Percentiles rank a stretch among this genome's conserved stretches.
Evolutionary conservation across 495 filamentous ascomycete species (phyloP).

Genomic region (Podospora bellae-mahoneyi): DNA sequence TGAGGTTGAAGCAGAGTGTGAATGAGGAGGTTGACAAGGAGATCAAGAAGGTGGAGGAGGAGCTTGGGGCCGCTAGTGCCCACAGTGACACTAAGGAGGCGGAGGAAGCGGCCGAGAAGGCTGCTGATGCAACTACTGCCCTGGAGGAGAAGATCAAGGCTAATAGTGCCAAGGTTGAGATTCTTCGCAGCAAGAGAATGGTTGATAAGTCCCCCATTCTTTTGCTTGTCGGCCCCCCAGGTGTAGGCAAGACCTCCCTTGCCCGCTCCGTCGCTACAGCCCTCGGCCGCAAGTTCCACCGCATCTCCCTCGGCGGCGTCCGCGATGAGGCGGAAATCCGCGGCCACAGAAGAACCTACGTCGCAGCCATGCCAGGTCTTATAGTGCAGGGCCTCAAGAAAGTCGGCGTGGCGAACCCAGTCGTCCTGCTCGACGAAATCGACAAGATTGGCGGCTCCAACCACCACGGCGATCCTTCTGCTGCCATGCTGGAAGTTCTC

Average conservation of each 20-base stretch:
- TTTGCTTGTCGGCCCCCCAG: conserved; percentile 89
- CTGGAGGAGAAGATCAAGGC: conserved; percentile 45
- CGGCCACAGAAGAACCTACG: conserved; percentile 93
- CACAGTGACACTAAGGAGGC: conserved; percentile 22
- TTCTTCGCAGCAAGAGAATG: conserved; percentile 69
- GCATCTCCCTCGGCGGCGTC: conserved; percentile 95
- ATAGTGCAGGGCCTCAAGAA: conserved; percentile 95
- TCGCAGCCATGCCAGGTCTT: conserved; percentile 96
- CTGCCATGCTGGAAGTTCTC: conserved; percentile 98
- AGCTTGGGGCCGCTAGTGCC: conserved; percentile 41
- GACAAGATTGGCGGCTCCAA: conserved; percentile 94
- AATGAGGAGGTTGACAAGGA: conserved; percentile 76
- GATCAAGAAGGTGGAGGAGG: conserved; percentile 63
- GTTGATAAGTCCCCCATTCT: conserved; percentile 95
- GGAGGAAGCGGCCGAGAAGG: conserved; percentile 9
- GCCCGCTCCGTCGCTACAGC: conserved; percentile 92
- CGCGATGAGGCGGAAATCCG: conserved; percentile 96
- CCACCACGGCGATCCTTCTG: conserved; percentile 93
- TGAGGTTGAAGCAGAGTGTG: conserved; percentile 86
- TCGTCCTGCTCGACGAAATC: conserved; percentile 96
- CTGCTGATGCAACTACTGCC: conserved; percentile 27
- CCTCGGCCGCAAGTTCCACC: conserved; percentile 91
- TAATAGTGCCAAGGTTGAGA: conserved; percentile 58
- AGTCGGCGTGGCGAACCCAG: conserved; percentile 91
- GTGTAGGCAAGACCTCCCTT: conserved; percentile 93